These are phyloP conservation scores for Rhodamnia rubescens DNA, from an alignment of 345 rosid genomes.

Conservation along the genomic window DNA sequence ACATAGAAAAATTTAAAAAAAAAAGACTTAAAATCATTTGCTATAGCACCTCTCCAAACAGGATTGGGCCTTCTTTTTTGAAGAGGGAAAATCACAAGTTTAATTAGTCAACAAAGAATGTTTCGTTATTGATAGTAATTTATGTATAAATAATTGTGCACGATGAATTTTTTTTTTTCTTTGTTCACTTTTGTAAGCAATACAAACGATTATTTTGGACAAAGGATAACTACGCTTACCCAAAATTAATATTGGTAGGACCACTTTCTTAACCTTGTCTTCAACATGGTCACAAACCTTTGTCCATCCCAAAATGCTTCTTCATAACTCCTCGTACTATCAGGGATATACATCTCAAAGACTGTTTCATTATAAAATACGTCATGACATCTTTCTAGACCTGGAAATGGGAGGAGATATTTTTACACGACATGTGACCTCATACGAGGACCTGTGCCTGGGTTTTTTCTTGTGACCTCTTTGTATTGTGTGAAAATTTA, in stretches of 20 bases:
- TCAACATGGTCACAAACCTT: neutral
- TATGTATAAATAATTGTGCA: too few relatives aligned
- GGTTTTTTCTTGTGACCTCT: neutral
- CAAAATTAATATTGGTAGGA: too few relatives aligned
- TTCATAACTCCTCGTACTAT: neutral
- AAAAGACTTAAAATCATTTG: too few relatives aligned
- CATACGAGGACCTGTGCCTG: neutral
- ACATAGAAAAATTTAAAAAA: neutral
- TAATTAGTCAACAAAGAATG: too few relatives aligned
- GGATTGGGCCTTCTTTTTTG: too few relatives aligned
- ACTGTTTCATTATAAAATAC: neutral
- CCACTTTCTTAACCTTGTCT: neutral
- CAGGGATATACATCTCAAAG: neutral
- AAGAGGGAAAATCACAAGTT: too few relatives aligned
- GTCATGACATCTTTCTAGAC: neutral
- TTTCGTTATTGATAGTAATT: too few relatives aligned
- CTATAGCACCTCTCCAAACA: too few relatives aligned
- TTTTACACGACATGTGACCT: neutral
- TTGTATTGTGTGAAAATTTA: neutral
- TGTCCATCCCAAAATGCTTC: neutral
- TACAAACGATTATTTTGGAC: too few relatives aligned
- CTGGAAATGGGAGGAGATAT: neutral
- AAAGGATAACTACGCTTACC: too few relatives aligned
- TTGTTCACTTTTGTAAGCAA: too few relatives aligned
- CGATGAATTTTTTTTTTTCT: too few relatives aligned